These are phyloP conservation scores for Citrus australasica DNA, from an alignment of 345 rosid genomes.

Conservation along the genomic window DNA sequence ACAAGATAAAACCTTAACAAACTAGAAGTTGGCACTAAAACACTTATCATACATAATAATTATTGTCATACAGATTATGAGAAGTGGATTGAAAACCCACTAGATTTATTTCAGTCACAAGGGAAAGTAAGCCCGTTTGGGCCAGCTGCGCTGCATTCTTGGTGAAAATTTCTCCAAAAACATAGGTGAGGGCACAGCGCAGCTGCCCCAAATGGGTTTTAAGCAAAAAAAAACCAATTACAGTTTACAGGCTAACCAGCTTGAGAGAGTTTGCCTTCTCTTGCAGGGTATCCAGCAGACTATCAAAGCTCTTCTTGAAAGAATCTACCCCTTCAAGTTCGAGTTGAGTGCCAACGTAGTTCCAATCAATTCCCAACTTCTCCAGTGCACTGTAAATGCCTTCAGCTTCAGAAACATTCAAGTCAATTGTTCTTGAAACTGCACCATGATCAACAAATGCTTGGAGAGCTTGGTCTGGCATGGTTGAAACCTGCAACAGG, in stretches of 20 bases:
- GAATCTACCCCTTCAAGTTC: constrained; percentile 91
- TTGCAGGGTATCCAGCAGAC: constrained; percentile 85
- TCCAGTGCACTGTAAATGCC: constrained; percentile 92
- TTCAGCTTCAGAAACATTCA: constrained; percentile 84
- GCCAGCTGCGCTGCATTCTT: too few species aligned
- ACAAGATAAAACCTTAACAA: neutral
- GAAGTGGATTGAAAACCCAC: constrained; percentile 25
- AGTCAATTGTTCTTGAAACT: constrained; percentile 87
- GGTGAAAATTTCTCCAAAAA: too few species aligned
- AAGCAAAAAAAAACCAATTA: neutral
- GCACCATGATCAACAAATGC: constrained; percentile 83
- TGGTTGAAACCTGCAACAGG: constrained; percentile 74
- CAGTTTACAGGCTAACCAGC: constrained; percentile 55
- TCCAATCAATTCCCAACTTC: constrained; percentile 95
- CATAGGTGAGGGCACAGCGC: too few species aligned
- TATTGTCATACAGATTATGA: constrained; percentile 9
- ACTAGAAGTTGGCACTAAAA: neutral
- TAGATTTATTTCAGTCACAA: constrained; percentile 25
- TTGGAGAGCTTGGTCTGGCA: constrained; percentile 99
- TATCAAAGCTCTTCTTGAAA: constrained; percentile 93
- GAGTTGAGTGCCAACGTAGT: constrained; percentile 68
- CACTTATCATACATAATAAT: constrained; percentile 21
- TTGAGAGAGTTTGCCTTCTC: constrained; percentile 95
- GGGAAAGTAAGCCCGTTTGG: neutral
- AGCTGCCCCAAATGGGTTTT: too few species aligned